Evolutionary conservation across 148 eudicot genomes (phyloP), one percentile per base, ranked within the genome.

Genomic region (Cornus kousa): DNA sequence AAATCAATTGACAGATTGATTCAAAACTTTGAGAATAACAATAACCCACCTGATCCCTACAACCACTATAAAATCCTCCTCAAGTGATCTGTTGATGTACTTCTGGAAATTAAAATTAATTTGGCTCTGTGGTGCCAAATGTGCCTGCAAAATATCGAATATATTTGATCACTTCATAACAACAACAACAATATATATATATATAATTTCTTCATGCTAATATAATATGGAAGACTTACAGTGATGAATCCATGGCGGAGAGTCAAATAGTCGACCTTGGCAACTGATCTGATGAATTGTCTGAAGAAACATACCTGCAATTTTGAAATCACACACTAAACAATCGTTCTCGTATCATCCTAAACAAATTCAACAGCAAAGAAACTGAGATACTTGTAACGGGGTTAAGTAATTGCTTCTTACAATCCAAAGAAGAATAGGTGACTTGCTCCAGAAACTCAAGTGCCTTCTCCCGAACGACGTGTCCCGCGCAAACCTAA

Each of bases 61-160:
- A 13, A 90, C 87, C 7, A 87, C 90, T 74, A 85, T 88, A 83
- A 88, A 88, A 46, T 90, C 93, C 53, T 87, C 88, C 73, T 90
- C 91, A 7, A 90, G 87, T 37, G 93, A 83, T 78, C 90, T 82
- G 9, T 75, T 90, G 39, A 90, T 88, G 33, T 90, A 90, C 71
- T 87, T 88, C 33, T 74, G 89, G 74, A 90, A 90, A 78, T 90
- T 84, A 65, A 87, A 88, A 2, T 76, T 80, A 3, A 55, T 50
- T 5, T 84, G 84, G 14, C 86, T 86, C 14, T 77, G 83, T 5
- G 94, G 89, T 48, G 94, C 82, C 73, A 90, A 78, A 72, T 90
- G 94, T 48, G 91, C 91, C 90, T 90, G 84, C 48, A 11, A 28
- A 72, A 53, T 60, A 60, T 37, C n/a, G 3, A 53, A 62, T 62